Conservation (phyloP, 176 grass and related monocot species). For the Musa troglodytarum region DNA sequence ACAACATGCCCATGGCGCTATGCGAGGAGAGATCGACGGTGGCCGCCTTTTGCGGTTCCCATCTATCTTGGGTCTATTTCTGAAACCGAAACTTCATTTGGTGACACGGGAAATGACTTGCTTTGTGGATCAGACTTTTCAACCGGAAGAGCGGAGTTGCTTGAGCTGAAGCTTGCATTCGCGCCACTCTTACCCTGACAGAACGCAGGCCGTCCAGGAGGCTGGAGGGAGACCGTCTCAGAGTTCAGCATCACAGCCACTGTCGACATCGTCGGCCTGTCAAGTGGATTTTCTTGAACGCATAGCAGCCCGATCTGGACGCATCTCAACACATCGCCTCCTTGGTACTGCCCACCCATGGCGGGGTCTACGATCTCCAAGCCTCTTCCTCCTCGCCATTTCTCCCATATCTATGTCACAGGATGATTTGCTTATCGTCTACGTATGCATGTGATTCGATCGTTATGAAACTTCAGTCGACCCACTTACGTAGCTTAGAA, state of each 20-base stretch:
- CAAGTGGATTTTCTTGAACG: conserved; percentile 27
- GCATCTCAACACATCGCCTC: conserved; percentile 24
- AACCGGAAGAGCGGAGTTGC: too few relatives aligned
- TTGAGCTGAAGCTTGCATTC: too few relatives aligned
- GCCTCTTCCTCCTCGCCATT: conserved; percentile 12
- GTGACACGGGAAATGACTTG: too few relatives aligned
- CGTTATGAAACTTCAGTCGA: not conserved
- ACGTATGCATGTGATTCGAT: not conserved
- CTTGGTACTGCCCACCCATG: conserved; percentile 13
- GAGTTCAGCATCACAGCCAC: conserved; percentile 49
- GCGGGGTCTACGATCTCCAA: conserved; percentile 21
- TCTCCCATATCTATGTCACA: conserved; percentile 21
- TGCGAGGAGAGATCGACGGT: too few relatives aligned
- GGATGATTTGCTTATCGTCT: not conserved
- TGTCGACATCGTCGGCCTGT: conserved; percentile 48
- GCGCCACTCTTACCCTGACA: conserved; percentile 17
- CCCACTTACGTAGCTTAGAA: conserved; percentile 30
- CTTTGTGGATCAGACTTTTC: too few relatives aligned
- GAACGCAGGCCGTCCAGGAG: conserved; percentile 39
- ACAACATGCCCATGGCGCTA: too few relatives aligned
- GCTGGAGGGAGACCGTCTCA: conserved; percentile 31
- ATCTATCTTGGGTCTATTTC: too few relatives aligned
- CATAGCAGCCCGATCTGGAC: conserved; percentile 26
- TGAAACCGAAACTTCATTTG: too few relatives aligned
- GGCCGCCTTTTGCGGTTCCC: too few relatives aligned